These are phyloP conservation scores for Inonotus obliquus DNA, from an alignment of 1,284 basidiomycete species.

Conservation along the genomic window DNA sequence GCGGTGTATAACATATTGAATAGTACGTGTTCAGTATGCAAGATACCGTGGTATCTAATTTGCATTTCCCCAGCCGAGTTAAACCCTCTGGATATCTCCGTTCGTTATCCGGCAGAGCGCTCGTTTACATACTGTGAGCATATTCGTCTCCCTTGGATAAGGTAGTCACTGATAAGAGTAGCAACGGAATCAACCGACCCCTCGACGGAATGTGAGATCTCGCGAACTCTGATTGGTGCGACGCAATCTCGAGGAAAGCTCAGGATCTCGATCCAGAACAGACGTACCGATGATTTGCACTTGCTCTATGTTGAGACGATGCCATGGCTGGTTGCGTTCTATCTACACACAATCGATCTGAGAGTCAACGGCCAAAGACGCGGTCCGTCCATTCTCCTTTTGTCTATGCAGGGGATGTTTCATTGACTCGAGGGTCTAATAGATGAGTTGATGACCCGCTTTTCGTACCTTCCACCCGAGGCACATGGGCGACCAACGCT, in stretches of 20 bases:
- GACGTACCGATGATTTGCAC: conserved; percentile 42
- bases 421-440: conserved; percentile 25
- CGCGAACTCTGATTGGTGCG: conserved; percentile 68
- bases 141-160: conserved; percentile 1
- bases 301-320: conserved; percentile 86
- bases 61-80: background rate
- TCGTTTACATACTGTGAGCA: conserved; percentile 54
- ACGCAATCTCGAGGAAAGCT: conserved; percentile 78
- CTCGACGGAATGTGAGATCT: conserved; percentile 53
- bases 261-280: conserved; percentile 67
- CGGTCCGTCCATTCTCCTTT: conserved; percentile 35
- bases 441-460: conserved; percentile 56
- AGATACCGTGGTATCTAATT: conserved; percentile 1
- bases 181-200: conserved; percentile 28
- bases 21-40: too few relatives aligned
- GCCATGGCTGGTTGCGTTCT: conserved; percentile 90
- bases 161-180: conserved; percentile 26
- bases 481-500: conserved; percentile 71
- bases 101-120: conserved; percentile 51
- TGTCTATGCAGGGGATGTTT: background rate
- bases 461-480: conserved; percentile 65
- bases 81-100: conserved; percentile 45
- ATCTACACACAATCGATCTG: conserved; percentile 73
- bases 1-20: conserved; percentile 37
- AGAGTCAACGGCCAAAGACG: conserved; percentile 35